Evolutionary conservation across 2,329 filamentous ascomycete species (phyloP).

Genomic region (Neurospora sp.): DNA sequence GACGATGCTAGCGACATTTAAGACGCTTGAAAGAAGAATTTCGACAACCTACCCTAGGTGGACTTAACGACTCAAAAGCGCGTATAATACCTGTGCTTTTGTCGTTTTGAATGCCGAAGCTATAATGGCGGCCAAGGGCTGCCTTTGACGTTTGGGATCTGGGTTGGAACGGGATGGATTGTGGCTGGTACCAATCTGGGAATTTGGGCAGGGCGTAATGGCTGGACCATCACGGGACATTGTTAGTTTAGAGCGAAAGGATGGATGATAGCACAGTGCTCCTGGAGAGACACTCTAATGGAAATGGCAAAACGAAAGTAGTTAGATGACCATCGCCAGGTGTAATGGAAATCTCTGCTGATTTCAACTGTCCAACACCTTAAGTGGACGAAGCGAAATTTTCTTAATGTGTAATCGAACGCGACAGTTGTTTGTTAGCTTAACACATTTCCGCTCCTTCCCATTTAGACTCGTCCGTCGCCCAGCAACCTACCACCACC

Average conservation of each 20-base stretch:
- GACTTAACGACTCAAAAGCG: not conserved
- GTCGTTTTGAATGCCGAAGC: not conserved
- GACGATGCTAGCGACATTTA: not conserved
- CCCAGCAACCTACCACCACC: not conserved
- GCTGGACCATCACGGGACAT: not conserved
- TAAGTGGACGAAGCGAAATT: too few species aligned
- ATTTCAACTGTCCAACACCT: not conserved
- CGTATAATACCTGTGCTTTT: not conserved
- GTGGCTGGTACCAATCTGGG: not conserved
- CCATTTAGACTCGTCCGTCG: not conserved
- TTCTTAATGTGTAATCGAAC: too few species aligned
- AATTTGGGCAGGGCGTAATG: not conserved
- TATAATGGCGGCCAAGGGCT: not conserved
- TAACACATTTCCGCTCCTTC: not conserved
- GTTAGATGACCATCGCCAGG: not conserved
- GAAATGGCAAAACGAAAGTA: not conserved
- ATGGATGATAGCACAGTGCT: not conserved
- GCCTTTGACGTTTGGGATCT: not conserved
- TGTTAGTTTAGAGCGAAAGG: not conserved
- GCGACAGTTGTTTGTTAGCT: too few species aligned
- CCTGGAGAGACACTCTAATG: not conserved
- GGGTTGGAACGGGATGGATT: not conserved
- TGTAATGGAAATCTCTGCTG: not conserved
- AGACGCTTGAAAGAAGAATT: not conserved
- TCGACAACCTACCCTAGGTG: not conserved